These are phyloP conservation scores for Collybia nuda DNA, from an alignment of 768 basidiomycete genomes.

Conservation along the genomic window DNA sequence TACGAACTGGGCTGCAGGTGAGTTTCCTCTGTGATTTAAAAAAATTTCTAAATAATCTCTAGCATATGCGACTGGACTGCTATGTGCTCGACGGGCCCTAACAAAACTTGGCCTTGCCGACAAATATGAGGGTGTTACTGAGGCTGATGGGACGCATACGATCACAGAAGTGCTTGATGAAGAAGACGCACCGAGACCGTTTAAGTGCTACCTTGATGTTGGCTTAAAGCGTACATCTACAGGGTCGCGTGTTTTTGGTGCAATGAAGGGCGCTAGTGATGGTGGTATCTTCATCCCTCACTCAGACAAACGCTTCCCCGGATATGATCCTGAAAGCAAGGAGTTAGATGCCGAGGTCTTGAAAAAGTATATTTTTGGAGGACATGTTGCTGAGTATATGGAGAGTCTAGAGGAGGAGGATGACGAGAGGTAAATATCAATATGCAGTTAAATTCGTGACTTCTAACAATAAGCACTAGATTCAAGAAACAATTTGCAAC, in stretches of 20 bases:
- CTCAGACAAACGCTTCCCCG: slow-evolving; percentile 97
- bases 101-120: slow-evolving; percentile 95
- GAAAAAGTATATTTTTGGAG: slow-evolving; percentile 97
- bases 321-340: slow-evolving; percentile 92
- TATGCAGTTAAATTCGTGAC: not conserved
- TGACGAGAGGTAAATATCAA: slow-evolving; percentile 74
- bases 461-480: slow-evolving; percentile 31
- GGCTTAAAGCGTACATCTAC: slow-evolving; percentile 98
- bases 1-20: slow-evolving; percentile 98
- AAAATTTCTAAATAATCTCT: slow-evolving; percentile 4
- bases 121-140: slow-evolving; percentile 93
- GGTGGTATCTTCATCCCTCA: slow-evolving; percentile 98
- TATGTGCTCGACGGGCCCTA: slow-evolving; percentile 91
- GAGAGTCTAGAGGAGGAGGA: slow-evolving; percentile 99
- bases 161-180: slow-evolving; percentile 86
- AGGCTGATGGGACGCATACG: slow-evolving; percentile 85
- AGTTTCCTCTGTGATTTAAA: slow-evolving; percentile 11
- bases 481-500: slow-evolving; percentile 98
- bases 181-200: slow-evolving; percentile 95
- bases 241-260: slow-evolving; percentile 96
- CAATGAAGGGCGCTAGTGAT: slow-evolving; percentile 97
- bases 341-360: slow-evolving; percentile 90
- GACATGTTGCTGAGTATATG: slow-evolving; percentile 99
- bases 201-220: slow-evolving; percentile 98
- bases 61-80: slow-evolving; percentile 98